These are phyloP conservation scores for Zoysia japonica DNA, from an alignment of 176 grass and related monocot species.

Conservation along the genomic window DNA sequence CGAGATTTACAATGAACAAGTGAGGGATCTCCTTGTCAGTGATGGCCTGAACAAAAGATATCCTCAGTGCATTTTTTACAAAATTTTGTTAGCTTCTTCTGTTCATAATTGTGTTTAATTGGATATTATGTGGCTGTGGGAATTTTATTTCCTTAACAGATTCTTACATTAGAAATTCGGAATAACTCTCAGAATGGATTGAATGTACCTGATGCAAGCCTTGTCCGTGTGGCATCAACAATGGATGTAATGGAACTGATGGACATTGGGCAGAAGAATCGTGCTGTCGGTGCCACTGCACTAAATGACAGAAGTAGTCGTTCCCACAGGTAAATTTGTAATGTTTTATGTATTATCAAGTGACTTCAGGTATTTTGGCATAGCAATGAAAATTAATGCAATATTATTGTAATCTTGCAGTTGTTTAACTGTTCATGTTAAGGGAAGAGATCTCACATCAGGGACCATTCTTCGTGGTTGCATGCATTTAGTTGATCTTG, in stretches of 20 bases:
- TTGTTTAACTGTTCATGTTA: constrained; percentile 96
- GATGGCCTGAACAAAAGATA: constrained; percentile 97
- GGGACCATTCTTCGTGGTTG: constrained; percentile 80
- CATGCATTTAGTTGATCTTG: constrained; percentile 99
- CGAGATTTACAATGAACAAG: constrained; percentile 99
- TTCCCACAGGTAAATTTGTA: constrained; percentile 79
- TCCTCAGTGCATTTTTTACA: constrained; percentile 53
- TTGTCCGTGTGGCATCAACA: constrained; percentile 75
- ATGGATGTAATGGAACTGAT: constrained; percentile 92
- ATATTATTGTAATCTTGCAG: constrained; percentile 51
- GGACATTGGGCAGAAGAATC: constrained; percentile 90
- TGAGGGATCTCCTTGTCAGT: constrained; percentile 85
- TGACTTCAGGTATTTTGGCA: constrained; percentile 22
- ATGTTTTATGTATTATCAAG: neutral
- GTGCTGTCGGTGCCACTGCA: constrained; percentile 84
- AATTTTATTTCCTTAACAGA: constrained; percentile 56
- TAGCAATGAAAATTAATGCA: constrained; percentile 39
- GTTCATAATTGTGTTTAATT: constrained; percentile 20
- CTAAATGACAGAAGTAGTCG: constrained; percentile 97
- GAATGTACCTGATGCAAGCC: constrained; percentile 90
- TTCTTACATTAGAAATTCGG: constrained; percentile 85
- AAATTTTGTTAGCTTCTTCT: constrained; percentile 35
- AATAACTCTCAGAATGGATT: constrained; percentile 95
- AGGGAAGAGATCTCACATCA: constrained; percentile 93
- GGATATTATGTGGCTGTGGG: neutral